Conservation (phyloP, 257 asterid species). For the Verbena officinalis region DNA sequence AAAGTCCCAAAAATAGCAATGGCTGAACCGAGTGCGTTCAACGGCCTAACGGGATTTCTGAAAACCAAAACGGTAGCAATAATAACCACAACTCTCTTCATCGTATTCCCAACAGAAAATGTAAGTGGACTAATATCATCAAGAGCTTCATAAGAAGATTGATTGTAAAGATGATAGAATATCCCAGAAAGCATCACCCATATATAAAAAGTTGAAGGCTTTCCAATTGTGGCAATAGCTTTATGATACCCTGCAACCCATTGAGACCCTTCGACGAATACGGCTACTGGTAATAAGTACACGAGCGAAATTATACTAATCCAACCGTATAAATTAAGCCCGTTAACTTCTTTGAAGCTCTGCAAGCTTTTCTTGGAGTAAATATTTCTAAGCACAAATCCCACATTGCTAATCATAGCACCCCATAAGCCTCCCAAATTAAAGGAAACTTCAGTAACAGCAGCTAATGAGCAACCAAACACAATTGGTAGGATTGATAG, state of each 20-base stretch:
- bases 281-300: slow-evolving; percentile 84
- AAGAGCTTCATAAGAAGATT: slow-evolving; percentile 90
- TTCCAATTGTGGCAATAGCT: slow-evolving; percentile 66
- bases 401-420: slow-evolving; percentile 91
- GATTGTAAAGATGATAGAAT: slow-evolving; percentile 88
- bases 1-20: slow-evolving; percentile 84
- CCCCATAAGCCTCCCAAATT: slow-evolving; percentile 80
- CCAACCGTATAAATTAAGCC: slow-evolving; percentile 90
- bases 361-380: slow-evolving; percentile 91
- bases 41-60: slow-evolving; percentile 89
- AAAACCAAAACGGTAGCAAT: slow-evolving; percentile 84
- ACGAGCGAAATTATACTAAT: slow-evolving; percentile 73
- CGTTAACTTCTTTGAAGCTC: slow-evolving; percentile 83
- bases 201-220: slow-evolving; percentile 60
- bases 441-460: slow-evolving; percentile 91
- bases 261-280: slow-evolving; percentile 91
- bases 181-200: slow-evolving; percentile 90
- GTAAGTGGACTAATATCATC: slow-evolving; percentile 95
- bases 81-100: slow-evolving; percentile 98
- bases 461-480: slow-evolving; percentile 97
- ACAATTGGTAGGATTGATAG: slow-evolving; percentile 89
- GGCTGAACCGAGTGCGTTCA: slow-evolving; percentile 90
- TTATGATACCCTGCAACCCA: slow-evolving; percentile 87
- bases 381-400: slow-evolving; percentile 85
- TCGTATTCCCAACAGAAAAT: slow-evolving; percentile 89